Conservation (phyloP, 331 rosid genomes). For the Erythrophleum ivorense region DNA sequence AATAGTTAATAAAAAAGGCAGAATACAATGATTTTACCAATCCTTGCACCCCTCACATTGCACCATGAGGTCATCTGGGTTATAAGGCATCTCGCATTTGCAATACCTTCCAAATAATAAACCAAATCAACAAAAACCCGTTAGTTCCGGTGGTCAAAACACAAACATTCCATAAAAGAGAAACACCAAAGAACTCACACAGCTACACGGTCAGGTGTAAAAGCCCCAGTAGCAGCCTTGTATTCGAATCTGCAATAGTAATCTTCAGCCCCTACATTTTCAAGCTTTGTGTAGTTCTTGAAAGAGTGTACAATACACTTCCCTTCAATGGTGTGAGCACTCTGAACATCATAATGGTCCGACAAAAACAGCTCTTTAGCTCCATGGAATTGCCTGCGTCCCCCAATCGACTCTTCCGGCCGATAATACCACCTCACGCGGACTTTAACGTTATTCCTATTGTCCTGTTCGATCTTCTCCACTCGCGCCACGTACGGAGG, state of each 20-base stretch:
- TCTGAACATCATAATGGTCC: conserved; percentile 84
- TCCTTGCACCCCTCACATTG: conserved; percentile 65
- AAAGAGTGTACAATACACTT: conserved; percentile 84
- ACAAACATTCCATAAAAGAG: background rate
- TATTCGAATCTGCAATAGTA: conserved; percentile 91
- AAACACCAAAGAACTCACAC: conserved; percentile 61
- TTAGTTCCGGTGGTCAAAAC: conserved; percentile 2
- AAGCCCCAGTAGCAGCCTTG: conserved; percentile 86
- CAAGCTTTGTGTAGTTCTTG: conserved; percentile 90
- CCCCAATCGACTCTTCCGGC: conserved; percentile 97
- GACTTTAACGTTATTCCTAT: conserved; percentile 67
- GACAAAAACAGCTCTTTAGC: conserved; percentile 85
- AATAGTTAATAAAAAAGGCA: conserved; percentile 34
- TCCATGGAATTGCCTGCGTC: conserved; percentile 93
- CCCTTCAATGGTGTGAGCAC: conserved; percentile 94
- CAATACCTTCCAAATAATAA: conserved; percentile 72
- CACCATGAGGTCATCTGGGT: conserved; percentile 73
- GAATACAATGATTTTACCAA: conserved; percentile 51
- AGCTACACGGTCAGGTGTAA: conserved; percentile 90
- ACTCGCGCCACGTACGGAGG: conserved; percentile 87
- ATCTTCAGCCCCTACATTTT: conserved; percentile 86
- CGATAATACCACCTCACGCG: conserved; percentile 91
- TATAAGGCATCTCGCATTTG: conserved; percentile 98
- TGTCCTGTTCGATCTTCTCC: conserved; percentile 83
- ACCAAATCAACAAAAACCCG: conserved; percentile 31